A percentile compares a stretch with the other conserved stretches of the same genome.
Conservation (phyloP, 805 yeast genomes). For the Suhomyces xylopsoci region DNA sequence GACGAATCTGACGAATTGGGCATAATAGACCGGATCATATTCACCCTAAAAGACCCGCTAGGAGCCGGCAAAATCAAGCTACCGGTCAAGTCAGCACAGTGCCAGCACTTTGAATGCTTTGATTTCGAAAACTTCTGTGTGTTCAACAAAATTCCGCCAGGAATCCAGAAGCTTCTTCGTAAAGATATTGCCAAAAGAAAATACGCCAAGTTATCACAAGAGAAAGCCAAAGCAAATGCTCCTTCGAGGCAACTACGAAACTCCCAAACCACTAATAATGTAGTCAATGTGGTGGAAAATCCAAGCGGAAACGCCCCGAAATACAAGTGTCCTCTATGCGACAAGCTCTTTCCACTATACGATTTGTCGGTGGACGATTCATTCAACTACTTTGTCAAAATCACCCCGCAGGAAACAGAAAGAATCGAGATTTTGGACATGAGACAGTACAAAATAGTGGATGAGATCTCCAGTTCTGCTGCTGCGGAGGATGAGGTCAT, state of each 20-base stretch:
- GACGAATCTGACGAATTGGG: constrained; percentile 32
- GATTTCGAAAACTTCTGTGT: constrained; percentile 41
- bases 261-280: not conserved
- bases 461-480: constrained; percentile 16
- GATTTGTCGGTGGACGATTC: constrained; percentile 37
- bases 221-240: not conserved
- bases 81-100: constrained; percentile 37
- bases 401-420: constrained; percentile 32
- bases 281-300: constrained; percentile 2
- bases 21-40: constrained; percentile 34
- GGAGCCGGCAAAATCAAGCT: constrained; percentile 35
- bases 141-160: constrained; percentile 33
- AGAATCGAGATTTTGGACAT: constrained; percentile 35
- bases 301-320: constrained; percentile 15
- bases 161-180: constrained; percentile 22
- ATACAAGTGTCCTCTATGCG: constrained; percentile 43
- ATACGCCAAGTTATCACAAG: constrained; percentile 10
- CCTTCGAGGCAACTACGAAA: not conserved
- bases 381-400: constrained; percentile 40
- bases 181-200: constrained; percentile 20
- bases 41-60: constrained; percentile 40
- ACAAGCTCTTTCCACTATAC: constrained; percentile 28
- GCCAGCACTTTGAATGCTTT: constrained; percentile 44
- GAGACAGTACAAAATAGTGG: constrained; percentile 32
- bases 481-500: constrained; percentile 21